Conservation (phyloP, 805 yeast genomes). For the Ogataea methylovora region DNA sequence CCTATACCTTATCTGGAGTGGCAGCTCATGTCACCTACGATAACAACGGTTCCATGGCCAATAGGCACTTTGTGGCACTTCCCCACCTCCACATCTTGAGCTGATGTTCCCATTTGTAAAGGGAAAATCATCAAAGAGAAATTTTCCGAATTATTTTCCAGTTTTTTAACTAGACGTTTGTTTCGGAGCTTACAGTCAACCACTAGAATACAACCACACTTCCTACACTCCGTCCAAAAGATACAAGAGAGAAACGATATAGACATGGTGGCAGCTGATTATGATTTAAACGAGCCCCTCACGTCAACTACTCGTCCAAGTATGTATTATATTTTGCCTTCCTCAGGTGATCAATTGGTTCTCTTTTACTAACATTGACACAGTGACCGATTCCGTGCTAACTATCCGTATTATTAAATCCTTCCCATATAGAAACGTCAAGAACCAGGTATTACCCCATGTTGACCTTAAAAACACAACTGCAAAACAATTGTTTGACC, state of each 20-base stretch:
- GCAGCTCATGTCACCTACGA: too few relatives aligned
- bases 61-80: too few relatives aligned
- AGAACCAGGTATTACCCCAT: constrained; percentile 60
- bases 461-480: constrained; percentile 67
- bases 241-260: not conserved
- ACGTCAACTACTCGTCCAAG: constrained; percentile 72
- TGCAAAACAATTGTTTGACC: constrained; percentile 53
- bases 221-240: too few relatives aligned
- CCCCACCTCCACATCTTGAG: not conserved
- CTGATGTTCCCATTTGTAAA: not conserved
- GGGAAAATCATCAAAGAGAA: not conserved
- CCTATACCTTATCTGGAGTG: too few relatives aligned
- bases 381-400: constrained; percentile 57
- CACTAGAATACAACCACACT: too few relatives aligned
- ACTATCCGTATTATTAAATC: constrained; percentile 87
- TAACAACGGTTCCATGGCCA: too few relatives aligned
- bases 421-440: constrained; percentile 84
- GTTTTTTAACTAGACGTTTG: not conserved
- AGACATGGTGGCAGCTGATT: constrained; percentile 15
- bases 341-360: not conserved
- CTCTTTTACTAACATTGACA: not conserved
- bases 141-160: not conserved
- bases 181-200: too few relatives aligned
- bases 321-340: constrained; percentile 17
- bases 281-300: constrained; percentile 58